Conservation (phyloP, 345 rosid species). For the Citrus hindsii region DNA sequence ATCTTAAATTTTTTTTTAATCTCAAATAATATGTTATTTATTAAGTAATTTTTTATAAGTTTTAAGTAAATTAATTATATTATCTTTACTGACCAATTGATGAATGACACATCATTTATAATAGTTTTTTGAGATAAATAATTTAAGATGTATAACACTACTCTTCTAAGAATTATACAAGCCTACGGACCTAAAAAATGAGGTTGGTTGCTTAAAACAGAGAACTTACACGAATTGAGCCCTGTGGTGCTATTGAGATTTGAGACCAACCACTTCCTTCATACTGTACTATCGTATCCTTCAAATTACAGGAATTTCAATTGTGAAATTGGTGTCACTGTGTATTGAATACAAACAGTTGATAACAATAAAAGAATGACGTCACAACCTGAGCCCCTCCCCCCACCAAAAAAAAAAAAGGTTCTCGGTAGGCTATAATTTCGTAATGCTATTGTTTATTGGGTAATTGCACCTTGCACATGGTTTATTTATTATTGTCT, state of each 20-base stretch:
- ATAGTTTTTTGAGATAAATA: fast-evolving
- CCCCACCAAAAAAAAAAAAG: fast-evolving
- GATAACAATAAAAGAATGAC: neutral
- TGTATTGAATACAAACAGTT: too few relatives aligned
- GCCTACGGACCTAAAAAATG: too few relatives aligned
- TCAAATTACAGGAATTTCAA: neutral
- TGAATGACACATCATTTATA: fast-evolving
- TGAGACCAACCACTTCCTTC: neutral
- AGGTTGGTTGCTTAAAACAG: too few relatives aligned
- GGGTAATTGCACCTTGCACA: neutral
- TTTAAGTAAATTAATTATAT: too few relatives aligned
- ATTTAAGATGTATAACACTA: too few relatives aligned
- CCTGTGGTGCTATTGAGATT: neutral
- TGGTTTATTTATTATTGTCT: neutral
- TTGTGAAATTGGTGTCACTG: too few relatives aligned
- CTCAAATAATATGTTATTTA: too few relatives aligned
- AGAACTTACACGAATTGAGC: neutral
- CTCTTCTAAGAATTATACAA: neutral
- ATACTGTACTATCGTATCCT: neutral
- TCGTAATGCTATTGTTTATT: neutral
- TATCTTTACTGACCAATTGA: fast-evolving
- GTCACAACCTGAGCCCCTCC: neutral
- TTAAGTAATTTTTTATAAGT: too few relatives aligned
- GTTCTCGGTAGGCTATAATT: too few relatives aligned
- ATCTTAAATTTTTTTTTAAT: too few relatives aligned